phyloP scores from a whole-genome alignment of 2,329 filamentous ascomycete species.

The Sarocladium oryzae region DNA sequence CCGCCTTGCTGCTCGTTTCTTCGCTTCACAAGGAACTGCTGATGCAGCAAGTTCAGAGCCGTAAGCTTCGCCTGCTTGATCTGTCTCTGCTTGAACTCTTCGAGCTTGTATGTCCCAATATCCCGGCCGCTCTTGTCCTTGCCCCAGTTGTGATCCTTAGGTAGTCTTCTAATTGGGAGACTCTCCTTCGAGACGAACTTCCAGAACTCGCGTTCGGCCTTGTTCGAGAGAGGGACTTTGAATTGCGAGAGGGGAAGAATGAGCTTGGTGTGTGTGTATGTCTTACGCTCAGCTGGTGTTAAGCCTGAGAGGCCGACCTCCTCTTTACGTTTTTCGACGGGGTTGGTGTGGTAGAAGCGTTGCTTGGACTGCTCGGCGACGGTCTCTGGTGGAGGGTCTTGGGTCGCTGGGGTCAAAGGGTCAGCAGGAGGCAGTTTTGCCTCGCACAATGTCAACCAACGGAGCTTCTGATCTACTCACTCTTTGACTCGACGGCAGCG shows the following conservation, averaged over 20 bases:
- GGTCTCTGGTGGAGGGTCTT: slow-evolving; percentile 34
- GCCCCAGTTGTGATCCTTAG: slow-evolving; percentile 40
- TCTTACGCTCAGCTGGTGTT: slow-evolving; percentile 40
- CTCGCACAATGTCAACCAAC: background rate
- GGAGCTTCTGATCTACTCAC: slow-evolving; percentile 11
- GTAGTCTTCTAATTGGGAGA: slow-evolving; percentile 40
- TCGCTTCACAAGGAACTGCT: slow-evolving; percentile 35
- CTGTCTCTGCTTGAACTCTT: slow-evolving; percentile 37
- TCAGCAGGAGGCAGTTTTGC: slow-evolving; percentile 8
- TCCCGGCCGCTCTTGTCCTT: slow-evolving; percentile 43
- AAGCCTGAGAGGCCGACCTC: slow-evolving; percentile 38
- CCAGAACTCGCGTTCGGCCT: slow-evolving; percentile 52
- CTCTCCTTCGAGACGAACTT: slow-evolving; percentile 46
- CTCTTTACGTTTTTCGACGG: slow-evolving; percentile 38
- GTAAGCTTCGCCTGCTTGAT: slow-evolving; percentile 36
- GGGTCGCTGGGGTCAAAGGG: slow-evolving; percentile 15
- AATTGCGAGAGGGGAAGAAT: slow-evolving; percentile 34
- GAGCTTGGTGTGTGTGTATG: slow-evolving; percentile 41
- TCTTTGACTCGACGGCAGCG: slow-evolving; percentile 18
- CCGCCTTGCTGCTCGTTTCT: slow-evolving; percentile 21
- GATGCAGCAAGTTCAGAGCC: slow-evolving; percentile 36
- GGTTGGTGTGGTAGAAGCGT: slow-evolving; percentile 44
- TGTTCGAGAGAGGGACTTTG: slow-evolving; percentile 31
- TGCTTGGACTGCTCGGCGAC: slow-evolving; percentile 41
- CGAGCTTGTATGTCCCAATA: slow-evolving; percentile 39